Base-by-base conservation (phyloP, 2,329 filamentous ascomycete genomes). In the Talaromyces sp. region DNA sequence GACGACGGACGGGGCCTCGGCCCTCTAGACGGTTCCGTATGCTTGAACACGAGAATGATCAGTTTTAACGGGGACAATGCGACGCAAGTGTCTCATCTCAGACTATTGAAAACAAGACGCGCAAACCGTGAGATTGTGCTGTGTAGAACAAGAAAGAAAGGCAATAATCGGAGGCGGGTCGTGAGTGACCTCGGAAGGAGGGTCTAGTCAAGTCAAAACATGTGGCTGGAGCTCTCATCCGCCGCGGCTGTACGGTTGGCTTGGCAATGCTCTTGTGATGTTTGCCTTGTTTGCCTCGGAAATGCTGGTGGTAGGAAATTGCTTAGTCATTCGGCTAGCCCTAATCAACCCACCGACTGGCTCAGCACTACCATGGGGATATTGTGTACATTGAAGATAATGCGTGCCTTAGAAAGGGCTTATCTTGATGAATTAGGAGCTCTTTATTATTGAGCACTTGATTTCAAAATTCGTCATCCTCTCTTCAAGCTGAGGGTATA, bases 121-220 rank as follows among this genome's bases (percentile, higher is more conserved):
- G 60, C 56, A 64, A 67, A 62, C 68, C 65, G 61, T 50, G 63
- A 67, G 65, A 56, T 50, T 65, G 63, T 60, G 50, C 66, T 3
- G 13, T 43, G 19, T 19, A 43, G 37, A 43, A 19, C 33, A 58
- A 33, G 37, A 59, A n/a, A 43, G 27, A 31, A 7, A 31, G 5
- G 27, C 4, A 31, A 31, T 31, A 31, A 31, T 31, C 27, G 4
- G 66, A 66, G 66, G 68, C 68, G 65, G 70, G 64, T 58, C 13
- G 63, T 63, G 69, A 64, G 73, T 70, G 69, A 72, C 76, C 76
- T 79, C 77, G 76, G 76, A 70, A 62, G 50, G 68, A 68, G 59
- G 62, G 39, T 39, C 41, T 61, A 67, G 64, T 27, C 22, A 49
- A 27, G 24, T 66, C 66, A 71, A 75, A 77, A 74, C 76, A 77